Percentiles rank a stretch among this genome's conserved stretches.
These are phyloP conservation scores for Neocatenulostroma microsporum DNA, from an alignment of 2,329 filamentous ascomycete species.

Conservation along the genomic window DNA sequence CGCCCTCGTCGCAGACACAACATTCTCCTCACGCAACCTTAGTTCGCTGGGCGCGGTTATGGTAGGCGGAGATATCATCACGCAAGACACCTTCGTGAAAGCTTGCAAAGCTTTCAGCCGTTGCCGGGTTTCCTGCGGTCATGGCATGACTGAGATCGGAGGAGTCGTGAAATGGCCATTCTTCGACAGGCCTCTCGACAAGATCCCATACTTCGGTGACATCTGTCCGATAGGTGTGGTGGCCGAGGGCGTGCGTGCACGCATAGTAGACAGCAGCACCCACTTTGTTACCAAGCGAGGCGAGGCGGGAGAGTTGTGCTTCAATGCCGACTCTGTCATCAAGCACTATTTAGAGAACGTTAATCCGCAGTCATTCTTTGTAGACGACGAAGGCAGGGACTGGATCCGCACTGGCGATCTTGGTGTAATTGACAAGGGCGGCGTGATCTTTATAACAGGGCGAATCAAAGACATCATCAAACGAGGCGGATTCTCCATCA, in stretches of 20 bases:
- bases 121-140: conserved; percentile 6
- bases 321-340: conserved; percentile 7
- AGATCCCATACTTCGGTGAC: conserved; percentile 11
- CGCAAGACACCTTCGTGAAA: conserved; percentile 8
- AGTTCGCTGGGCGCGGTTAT: conserved; percentile 4
- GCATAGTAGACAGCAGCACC: conserved; percentile 12
- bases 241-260: conserved; percentile 6
- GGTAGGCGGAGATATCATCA: conserved; percentile 14
- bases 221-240: conserved; percentile 12
- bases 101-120: conserved; percentile 9
- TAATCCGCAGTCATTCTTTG: conserved; percentile 11
- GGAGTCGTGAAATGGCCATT: conserved; percentile 15
- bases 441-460: conserved; percentile 17
- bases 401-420: conserved; percentile 23
- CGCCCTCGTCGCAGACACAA: conserved; percentile 7
- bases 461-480: conserved; percentile 14
- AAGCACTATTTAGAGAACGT: conserved; percentile 14
- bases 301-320: conserved; percentile 13
- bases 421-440: conserved; percentile 11
- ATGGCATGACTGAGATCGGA: conserved; percentile 17
- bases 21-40: conserved; percentile 6
- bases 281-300: conserved; percentile 6
- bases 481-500: neutral
- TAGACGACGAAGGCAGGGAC: conserved; percentile 6
- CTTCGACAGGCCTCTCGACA: conserved; percentile 4